phyloP scores from a whole-genome alignment of 2,329 filamentous ascomycete genomes.

The Xylaria sp. region DNA sequence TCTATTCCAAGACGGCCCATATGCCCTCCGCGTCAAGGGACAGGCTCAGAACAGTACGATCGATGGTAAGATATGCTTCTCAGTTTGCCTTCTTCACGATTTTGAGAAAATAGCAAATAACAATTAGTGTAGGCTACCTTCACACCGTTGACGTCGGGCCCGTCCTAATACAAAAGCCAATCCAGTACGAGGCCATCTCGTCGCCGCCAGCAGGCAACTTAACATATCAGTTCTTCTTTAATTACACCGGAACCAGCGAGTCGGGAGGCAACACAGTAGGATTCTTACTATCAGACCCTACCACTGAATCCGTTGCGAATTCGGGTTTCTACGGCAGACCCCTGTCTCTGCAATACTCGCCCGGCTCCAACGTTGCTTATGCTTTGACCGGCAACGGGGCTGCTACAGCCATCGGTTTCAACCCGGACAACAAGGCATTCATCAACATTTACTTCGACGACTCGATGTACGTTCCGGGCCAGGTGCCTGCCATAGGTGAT shows the following conservation, averaged over 20 bases:
- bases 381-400: background rate
- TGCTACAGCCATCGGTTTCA: background rate
- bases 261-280: background rate
- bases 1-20: slow-evolving; percentile 19
- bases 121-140: slow-evolving; percentile 11
- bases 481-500: background rate
- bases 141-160: slow-evolving; percentile 7
- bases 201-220: slow-evolving; percentile 16
- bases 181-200: slow-evolving; percentile 19
- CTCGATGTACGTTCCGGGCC: slow-evolving; percentile 10
- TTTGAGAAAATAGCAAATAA: background rate
- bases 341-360: slow-evolving; percentile 12
- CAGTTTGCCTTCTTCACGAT: background rate
- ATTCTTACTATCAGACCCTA: slow-evolving; percentile 12
- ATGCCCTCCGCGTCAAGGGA: slow-evolving; percentile 22
- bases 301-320: background rate
- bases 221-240: slow-evolving; percentile 25
- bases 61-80: slow-evolving; percentile 10
- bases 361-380: slow-evolving; percentile 16
- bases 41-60: slow-evolving; percentile 20
- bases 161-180: background rate
- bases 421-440: slow-evolving; percentile 6
- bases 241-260: slow-evolving; percentile 16
- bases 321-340: slow-evolving; percentile 7
- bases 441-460: slow-evolving; percentile 8